Conservation (phyloP, 306 rosid genomes). For the Sesbania bispinosa region DNA sequence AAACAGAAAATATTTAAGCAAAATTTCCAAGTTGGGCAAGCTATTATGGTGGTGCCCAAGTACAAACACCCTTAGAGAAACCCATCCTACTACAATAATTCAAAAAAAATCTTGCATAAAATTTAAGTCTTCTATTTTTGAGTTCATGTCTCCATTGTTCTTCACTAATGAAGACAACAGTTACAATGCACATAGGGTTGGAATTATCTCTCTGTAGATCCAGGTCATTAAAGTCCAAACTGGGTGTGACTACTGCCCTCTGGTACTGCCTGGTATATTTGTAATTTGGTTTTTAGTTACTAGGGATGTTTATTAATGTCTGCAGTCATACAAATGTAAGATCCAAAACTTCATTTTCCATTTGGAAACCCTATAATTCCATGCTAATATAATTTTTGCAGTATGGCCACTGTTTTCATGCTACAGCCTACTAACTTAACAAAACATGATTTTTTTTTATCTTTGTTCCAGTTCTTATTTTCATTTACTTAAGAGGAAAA, state of each 20-base stretch:
- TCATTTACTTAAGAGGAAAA: slow-evolving; percentile 3
- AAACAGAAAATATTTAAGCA: background rate
- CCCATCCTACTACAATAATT: background rate
- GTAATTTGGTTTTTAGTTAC: background rate
- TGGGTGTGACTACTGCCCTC: background rate
- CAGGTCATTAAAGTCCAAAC: background rate
- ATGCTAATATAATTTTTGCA: too few species aligned
- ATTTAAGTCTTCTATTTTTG: background rate
- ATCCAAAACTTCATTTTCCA: background rate
- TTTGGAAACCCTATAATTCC: background rate
- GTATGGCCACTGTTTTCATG: background rate
- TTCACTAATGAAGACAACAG: background rate
- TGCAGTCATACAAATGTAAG: background rate
- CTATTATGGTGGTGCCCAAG: background rate
- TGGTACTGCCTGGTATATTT: background rate
- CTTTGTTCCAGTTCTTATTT: background rate
- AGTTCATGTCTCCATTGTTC: background rate
- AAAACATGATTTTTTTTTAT: background rate
- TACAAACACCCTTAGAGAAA: background rate
- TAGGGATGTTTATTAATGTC: background rate
- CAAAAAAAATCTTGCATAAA: background rate
- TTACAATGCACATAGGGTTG: background rate
- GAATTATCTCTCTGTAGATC: background rate
- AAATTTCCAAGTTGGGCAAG: background rate
- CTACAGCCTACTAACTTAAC: background rate